Conservation (phyloP, 768 basidiomycete species). For the Austroboletus festivus region DNA sequence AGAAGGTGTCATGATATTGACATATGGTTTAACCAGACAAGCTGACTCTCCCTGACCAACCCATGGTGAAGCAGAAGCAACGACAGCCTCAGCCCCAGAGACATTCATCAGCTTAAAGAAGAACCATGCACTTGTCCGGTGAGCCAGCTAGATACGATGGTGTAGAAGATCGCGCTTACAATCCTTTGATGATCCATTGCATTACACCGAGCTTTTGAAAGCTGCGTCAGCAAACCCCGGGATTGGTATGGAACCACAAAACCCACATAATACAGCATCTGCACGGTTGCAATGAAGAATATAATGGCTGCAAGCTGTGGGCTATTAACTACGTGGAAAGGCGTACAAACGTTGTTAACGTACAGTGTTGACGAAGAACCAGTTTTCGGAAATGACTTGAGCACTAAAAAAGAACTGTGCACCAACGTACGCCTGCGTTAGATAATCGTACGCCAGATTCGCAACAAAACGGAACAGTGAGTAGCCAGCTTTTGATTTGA, state of each 20-base stretch:
- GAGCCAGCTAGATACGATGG: background rate
- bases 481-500: constrained; percentile 82
- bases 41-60: constrained; percentile 90
- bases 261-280: constrained; percentile 77
- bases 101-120: constrained; percentile 91
- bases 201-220: constrained; percentile 74
- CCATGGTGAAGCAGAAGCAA: constrained; percentile 91
- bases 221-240: background rate
- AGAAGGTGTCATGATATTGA: constrained; percentile 80
- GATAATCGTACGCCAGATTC: constrained; percentile 74
- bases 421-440: constrained; percentile 63
- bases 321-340: constrained; percentile 15
- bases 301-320: constrained; percentile 71
- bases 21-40: constrained; percentile 80
- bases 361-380: constrained; percentile 84
- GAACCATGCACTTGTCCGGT: constrained; percentile 68
- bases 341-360: constrained; percentile 19
- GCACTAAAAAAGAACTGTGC: constrained; percentile 81
- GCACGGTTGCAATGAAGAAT: constrained; percentile 91
- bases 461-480: constrained; percentile 84
- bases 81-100: constrained; percentile 93
- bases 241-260: background rate
- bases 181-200: constrained; percentile 89
- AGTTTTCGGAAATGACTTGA: constrained; percentile 61
- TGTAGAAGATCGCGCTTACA: constrained; percentile 43